phyloP scores from a whole-genome alignment of 1,284 basidiomycete genomes.

The Volvariella surrecta region DNA sequence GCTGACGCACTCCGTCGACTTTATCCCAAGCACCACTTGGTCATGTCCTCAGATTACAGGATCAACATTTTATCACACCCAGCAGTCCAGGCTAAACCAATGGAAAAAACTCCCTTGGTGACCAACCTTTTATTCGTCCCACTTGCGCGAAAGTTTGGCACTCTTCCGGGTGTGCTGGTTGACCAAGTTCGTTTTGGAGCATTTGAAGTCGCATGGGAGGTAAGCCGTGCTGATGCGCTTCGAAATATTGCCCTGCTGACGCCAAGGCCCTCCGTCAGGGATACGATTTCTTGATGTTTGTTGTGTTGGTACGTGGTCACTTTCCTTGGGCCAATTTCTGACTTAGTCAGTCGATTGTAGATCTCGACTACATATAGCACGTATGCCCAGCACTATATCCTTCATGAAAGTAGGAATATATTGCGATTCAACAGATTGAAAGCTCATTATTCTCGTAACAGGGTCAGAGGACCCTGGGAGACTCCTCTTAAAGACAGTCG shows the following conservation, averaged over 20 bases:
- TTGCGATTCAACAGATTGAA: no score
- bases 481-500: slow-evolving; percentile 45
- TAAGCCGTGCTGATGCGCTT: slow-evolving; percentile 20
- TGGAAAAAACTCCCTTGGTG: slow-evolving; percentile 40
- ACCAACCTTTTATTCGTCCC: slow-evolving; percentile 42
- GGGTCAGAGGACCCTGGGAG: slow-evolving; percentile 45
- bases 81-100: slow-evolving; percentile 32
- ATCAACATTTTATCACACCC: slow-evolving; percentile 47
- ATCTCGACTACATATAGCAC: no score
- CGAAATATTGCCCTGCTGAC: not conserved
- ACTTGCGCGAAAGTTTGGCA: slow-evolving; percentile 31
- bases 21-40: slow-evolving; percentile 55
- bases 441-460: slow-evolving; percentile 9
- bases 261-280: slow-evolving; percentile 14
- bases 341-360: not conserved
- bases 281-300: slow-evolving; percentile 26
- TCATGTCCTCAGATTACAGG: slow-evolving; percentile 38
- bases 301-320: slow-evolving; percentile 17
- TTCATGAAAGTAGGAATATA: no score
- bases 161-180: slow-evolving; percentile 40
- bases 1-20: slow-evolving; percentile 42
- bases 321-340: not conserved
- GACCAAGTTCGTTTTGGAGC: slow-evolving; percentile 45
- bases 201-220: slow-evolving; percentile 53
- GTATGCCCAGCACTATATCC: no score